Evolutionary conservation across 257 asterid species (phyloP), one percentile per base, ranked within the genome.

Genomic region (Craterostigma plantagineum): DNA sequence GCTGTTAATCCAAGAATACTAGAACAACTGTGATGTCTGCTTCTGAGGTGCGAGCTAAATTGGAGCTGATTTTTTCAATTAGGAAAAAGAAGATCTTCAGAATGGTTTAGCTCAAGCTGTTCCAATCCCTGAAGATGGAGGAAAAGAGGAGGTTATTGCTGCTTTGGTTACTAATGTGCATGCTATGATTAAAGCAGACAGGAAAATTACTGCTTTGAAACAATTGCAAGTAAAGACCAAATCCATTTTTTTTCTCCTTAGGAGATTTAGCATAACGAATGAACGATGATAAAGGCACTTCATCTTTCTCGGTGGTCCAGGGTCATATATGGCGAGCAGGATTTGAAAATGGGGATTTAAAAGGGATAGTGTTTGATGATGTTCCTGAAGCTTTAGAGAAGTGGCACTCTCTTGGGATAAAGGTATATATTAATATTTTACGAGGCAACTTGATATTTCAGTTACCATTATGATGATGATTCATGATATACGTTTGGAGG

Each of bases 161-260:
- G 92, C 96, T 52, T 45, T 84, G 65, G 90, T 84, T 7, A 53
- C 94, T 45, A 90, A 90, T 44, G 96, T 84, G 43, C 78, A 58
- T 53, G 87, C 90, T 7, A 90, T 90, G 99, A 90, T 84, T 50
- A 69, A 75, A 72, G 90, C 96, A 37, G 99, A 90, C 71, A 59
- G 96, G 50, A 90, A 90, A 68, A 75, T 90, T 62, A 83, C 93
- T 45, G 65, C 99, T 55, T 65, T 90, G 63, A 90, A 90, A 59
- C 79, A 90, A 61, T 64, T 90, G 57, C 99, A 90, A 69, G 98
- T 79, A 57, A 58, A 8, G 72, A 16, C 18, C 6, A 11, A 33
- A 38, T 18, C 11, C 27, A 8, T 42, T 43, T 36, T 57, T 49
- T 9, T 49, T 49, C 1, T 14, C 14, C 27, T 35, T 50, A 45